Base-by-base conservation (phyloP, 1,284 basidiomycete genomes). In the Gomphus bonarii region DNA sequence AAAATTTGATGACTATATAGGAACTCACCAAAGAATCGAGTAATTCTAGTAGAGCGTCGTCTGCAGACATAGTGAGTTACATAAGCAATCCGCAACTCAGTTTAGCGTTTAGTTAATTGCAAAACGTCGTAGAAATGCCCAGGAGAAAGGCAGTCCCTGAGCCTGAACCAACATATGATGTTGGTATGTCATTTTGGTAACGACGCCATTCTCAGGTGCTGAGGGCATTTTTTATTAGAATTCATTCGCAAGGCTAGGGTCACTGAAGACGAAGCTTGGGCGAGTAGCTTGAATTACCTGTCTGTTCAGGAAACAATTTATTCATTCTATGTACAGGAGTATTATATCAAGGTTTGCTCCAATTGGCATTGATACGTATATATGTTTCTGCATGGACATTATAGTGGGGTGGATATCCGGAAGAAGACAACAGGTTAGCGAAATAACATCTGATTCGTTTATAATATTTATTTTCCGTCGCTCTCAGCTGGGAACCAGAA, bases 401-500 rank as follows among this genome's bases (percentile, higher is more conserved):
- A 25, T 5, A 62, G 61, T 62, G 61, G 61, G 54, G 54, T 28
- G 60, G 60, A 5, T 62, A 62, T 50, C 56, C 55, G 16, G 61
- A 57, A 25, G 57, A 58, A 36, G 58, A 62, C 8, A 57, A 57
- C 30, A 57, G 55, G 55, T 57, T 28, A 10, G 42, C 3, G 20
- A 44, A 20, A 20, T 1, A 35, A 3, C 22, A 12, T 28, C 22
- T 11, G 5, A 40, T 22, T 11, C 35, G 22, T 7, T 33, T 20
- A 28, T 51, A 51, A 25, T 36, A 35, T n/a, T 38, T 18, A 33
- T 6, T n/a, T 22, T 28, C 18, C 33, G 18, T 35, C 30, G 33
- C 18, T 49, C 54, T 33, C 58, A 87, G 84, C 60, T 86, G 84
- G 84, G 85, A 86, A 58, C 85, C 84, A 6, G 66, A 73, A 52